phyloP scores from a whole-genome alignment of 2,329 filamentous ascomycete species.

The Lachnellula hyalina region DNA sequence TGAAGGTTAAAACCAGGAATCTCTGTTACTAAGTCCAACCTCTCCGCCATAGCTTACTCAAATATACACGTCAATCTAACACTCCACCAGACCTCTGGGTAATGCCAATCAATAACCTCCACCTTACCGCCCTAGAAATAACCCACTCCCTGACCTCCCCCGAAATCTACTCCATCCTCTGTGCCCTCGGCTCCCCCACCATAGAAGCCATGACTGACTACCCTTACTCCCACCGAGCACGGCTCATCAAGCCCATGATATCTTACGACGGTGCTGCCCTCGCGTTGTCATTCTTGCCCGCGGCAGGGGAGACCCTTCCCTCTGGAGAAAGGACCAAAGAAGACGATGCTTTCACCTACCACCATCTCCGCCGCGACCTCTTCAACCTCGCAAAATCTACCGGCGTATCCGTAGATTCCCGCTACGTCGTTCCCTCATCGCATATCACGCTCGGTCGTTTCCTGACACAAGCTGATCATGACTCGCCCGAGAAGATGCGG shows the following conservation, averaged over 20 bases:
- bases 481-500: constrained; percentile 44
- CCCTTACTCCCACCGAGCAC: constrained; percentile 60
- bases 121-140: constrained; percentile 81
- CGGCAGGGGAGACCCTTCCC: constrained; percentile 53
- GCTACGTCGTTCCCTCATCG: constrained; percentile 84
- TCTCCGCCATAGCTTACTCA: neutral
- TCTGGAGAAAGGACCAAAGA: constrained; percentile 31
- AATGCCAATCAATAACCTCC: constrained; percentile 72
- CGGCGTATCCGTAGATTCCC: constrained; percentile 65
- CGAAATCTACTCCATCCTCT: constrained; percentile 61
- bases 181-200: constrained; percentile 45
- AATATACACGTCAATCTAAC: constrained; percentile 5
- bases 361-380: constrained; percentile 79
- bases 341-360: constrained; percentile 74
- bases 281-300: constrained; percentile 82
- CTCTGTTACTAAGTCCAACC: neutral
- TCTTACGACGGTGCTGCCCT: constrained; percentile 82
- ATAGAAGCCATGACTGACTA: constrained; percentile 60
- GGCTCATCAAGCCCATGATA: constrained; percentile 75
- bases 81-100: constrained; percentile 66
- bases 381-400: constrained; percentile 56
- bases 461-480: constrained; percentile 60
- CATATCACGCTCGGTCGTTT: constrained; percentile 87
- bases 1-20: neutral
- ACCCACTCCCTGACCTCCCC: constrained; percentile 69